Evolutionary conservation across 2,329 filamentous ascomycete genomes (phyloP).

Genomic region (Microthyrium microscopicum): DNA sequence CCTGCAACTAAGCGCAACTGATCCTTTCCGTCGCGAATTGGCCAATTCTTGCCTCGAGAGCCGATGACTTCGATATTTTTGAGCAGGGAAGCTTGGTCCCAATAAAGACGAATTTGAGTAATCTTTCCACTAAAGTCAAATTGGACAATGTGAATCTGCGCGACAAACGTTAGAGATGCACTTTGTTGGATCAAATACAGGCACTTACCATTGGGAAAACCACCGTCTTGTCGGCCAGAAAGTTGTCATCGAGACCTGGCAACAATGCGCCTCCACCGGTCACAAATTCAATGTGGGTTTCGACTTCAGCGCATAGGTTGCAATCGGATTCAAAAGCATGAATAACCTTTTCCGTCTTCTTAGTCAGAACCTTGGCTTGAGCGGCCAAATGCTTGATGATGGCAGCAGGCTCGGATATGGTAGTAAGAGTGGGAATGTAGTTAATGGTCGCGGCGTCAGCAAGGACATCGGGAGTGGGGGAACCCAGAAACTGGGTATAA

Average conservation of each 20-base stretch:
- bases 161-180: not conserved
- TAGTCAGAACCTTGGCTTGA: constrained; percentile 59
- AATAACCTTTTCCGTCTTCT: constrained; percentile 65
- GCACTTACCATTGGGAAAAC: constrained; percentile 61
- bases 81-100: constrained; percentile 87
- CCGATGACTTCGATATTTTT: constrained; percentile 93
- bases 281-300: constrained; percentile 69
- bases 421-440: constrained; percentile 80
- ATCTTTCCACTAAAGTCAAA: constrained; percentile 70
- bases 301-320: constrained; percentile 58
- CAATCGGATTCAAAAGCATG: constrained; percentile 54
- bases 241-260: constrained; percentile 84
- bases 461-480: constrained; percentile 25
- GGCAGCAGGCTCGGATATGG: constrained; percentile 50
- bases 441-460: constrained; percentile 35
- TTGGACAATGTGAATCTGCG: constrained; percentile 63
- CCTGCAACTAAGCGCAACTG: constrained; percentile 63
- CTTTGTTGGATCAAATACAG: not conserved
- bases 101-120: constrained; percentile 70
- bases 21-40: constrained; percentile 73
- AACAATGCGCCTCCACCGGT: constrained; percentile 73
- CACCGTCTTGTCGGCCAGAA: constrained; percentile 66
- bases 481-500: constrained; percentile 31
- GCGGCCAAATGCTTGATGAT: constrained; percentile 69
- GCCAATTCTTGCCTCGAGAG: constrained; percentile 81